Conservation (phyloP, 305 asterid genomes). For the Fraxinus sp. region DNA sequence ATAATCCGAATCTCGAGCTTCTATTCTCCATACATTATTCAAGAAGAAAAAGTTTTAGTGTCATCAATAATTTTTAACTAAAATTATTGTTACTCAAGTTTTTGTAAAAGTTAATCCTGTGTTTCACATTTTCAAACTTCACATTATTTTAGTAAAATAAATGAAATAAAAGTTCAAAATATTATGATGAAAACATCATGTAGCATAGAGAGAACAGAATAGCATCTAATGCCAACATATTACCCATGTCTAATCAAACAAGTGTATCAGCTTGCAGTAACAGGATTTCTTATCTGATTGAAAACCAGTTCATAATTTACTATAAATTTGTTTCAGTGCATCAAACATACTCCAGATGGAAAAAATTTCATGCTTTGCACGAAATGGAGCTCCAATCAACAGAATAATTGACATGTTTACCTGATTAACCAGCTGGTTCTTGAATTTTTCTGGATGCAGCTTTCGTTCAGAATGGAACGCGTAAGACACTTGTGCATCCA, state of each 20-base stretch:
- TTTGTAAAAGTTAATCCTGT: neutral
- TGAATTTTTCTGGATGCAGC: conserved; percentile 87
- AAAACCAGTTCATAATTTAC: neutral
- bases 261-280: neutral
- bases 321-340: neutral
- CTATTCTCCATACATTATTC: neutral
- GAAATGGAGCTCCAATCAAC: neutral
- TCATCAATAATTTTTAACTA: neutral
- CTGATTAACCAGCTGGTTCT: conserved; percentile 89
- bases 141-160: neutral
- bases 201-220: neutral
- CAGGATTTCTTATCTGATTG: neutral
- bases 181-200: neutral
- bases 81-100: neutral
- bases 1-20: neutral
- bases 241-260: neutral
- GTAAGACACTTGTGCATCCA: conserved; percentile 97
- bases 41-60: neutral
- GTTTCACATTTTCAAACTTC: neutral
- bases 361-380: neutral
- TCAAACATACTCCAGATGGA: neutral
- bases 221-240: neutral
- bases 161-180: neutral
- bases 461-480: conserved; percentile 92
- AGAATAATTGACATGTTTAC: conserved; percentile 29